phyloP scores from a whole-genome alignment of 2,329 filamentous ascomycete species.

The Trichoderma sp. region DNA sequence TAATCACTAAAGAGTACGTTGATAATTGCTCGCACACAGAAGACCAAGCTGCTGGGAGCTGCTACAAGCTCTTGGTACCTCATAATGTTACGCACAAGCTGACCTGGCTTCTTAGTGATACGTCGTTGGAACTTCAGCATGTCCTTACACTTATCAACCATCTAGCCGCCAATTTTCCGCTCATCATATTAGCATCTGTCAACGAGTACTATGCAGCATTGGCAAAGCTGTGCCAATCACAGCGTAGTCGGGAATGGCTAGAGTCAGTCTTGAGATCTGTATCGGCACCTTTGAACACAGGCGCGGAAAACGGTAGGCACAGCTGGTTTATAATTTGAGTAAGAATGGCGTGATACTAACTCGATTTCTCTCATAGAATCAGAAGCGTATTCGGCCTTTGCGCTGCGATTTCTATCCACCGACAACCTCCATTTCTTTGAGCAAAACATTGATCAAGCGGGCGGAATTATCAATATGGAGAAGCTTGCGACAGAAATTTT shows the following conservation, averaged over 20 bases:
- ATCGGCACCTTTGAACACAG: slow-evolving; percentile 37
- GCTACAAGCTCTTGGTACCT: not conserved
- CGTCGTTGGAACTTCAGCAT: slow-evolving; percentile 31
- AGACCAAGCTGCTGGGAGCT: not conserved
- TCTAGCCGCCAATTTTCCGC: slow-evolving; percentile 34
- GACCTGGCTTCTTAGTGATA: slow-evolving; percentile 30
- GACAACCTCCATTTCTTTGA: slow-evolving; percentile 48
- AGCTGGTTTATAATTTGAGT: not conserved
- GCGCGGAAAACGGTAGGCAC: slow-evolving; percentile 32
- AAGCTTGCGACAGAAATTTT: slow-evolving; percentile 46
- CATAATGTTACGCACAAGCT: slow-evolving; percentile 20
- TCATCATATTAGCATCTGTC: slow-evolving; percentile 34
- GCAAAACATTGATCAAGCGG: slow-evolving; percentile 43
- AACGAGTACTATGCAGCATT: slow-evolving; percentile 49
- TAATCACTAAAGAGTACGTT: slow-evolving; percentile 36
- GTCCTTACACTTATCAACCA: slow-evolving; percentile 45
- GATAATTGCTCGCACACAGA: not conserved
- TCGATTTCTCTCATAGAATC: not conserved
- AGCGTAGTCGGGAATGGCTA: slow-evolving; percentile 31
- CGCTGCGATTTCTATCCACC: slow-evolving; percentile 45
- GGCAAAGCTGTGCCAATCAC: slow-evolving; percentile 42
- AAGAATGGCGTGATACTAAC: not conserved
- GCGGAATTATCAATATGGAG: slow-evolving; percentile 45
- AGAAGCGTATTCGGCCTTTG: slow-evolving; percentile 44
- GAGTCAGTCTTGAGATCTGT: slow-evolving; percentile 38